Conservation (phyloP, 2,329 filamentous ascomycete species). For the Penicillium olsonii region DNA sequence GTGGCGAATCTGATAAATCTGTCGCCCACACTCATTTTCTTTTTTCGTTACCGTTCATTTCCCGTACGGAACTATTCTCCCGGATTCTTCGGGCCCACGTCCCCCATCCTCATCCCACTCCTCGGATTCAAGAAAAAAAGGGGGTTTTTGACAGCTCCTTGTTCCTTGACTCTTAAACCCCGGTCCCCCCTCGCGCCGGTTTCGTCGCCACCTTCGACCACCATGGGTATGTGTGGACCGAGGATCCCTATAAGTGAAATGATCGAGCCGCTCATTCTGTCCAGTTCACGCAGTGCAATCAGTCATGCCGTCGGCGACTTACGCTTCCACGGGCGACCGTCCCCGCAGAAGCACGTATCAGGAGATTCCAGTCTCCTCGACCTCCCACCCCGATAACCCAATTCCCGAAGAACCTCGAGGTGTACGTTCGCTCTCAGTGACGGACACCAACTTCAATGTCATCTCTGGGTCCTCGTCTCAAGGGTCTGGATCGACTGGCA, state of each 20-base stretch:
- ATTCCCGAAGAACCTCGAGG: slow-evolving; percentile 50
- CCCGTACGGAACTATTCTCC: slow-evolving; percentile 4
- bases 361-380: slow-evolving; percentile 40
- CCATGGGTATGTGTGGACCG: slow-evolving; percentile 1
- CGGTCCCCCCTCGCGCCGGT: background rate
- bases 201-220: slow-evolving; percentile 2
- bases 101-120: slow-evolving; percentile 8
- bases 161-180: slow-evolving; percentile 5
- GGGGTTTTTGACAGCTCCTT: background rate
- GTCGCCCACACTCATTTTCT: slow-evolving; percentile 1
- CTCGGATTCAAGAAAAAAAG: slow-evolving; percentile 2
- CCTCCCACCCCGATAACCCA: slow-evolving; percentile 50
- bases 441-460: slow-evolving; percentile 33
- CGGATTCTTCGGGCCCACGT: slow-evolving; percentile 10
- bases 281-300: slow-evolving; percentile 35
- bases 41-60: slow-evolving; percentile 6
- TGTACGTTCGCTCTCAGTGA: slow-evolving; percentile 39
- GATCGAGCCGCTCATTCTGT: background rate
- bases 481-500: slow-evolving; percentile 38
- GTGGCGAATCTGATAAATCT: slow-evolving; percentile 14
- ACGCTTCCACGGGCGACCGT: slow-evolving; percentile 25
- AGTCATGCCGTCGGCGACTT: slow-evolving; percentile 28
- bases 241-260: background rate
- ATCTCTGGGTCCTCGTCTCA: slow-evolving; percentile 30
- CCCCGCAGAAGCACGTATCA: slow-evolving; percentile 28